A percentile compares a stretch with the other conserved stretches of the same genome.
phyloP scores from a whole-genome alignment of 805 yeast species.

The Candida morakotiae region DNA sequence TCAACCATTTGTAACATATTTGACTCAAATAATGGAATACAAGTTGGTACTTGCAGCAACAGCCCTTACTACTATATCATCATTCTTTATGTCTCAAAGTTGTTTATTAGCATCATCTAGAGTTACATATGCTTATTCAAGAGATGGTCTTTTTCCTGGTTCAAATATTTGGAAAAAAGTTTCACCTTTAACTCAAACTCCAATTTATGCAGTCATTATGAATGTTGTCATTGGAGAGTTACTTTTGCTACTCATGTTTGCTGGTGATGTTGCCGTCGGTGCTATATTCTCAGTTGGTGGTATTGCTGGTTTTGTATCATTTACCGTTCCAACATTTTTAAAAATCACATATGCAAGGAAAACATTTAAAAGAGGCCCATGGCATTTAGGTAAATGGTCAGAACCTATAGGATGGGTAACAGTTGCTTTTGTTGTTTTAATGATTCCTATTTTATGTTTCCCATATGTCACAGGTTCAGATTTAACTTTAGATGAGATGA shows the following conservation, averaged over 20 bases:
- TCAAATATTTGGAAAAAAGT: constrained; percentile 49
- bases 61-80: constrained; percentile 35
- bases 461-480: constrained; percentile 37
- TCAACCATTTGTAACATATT: constrained; percentile 57
- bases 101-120: constrained; percentile 64
- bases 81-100: constrained; percentile 38
- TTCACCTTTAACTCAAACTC: constrained; percentile 51
- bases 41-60: constrained; percentile 34
- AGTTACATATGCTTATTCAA: constrained; percentile 62
- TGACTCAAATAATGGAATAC: constrained; percentile 44
- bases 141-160: constrained; percentile 65
- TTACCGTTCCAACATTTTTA: constrained; percentile 58
- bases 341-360: constrained; percentile 52
- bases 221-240: constrained; percentile 54
- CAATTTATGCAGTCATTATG: constrained; percentile 61
- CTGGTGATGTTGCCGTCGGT: constrained; percentile 61
- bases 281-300: constrained; percentile 75
- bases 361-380: constrained; percentile 60
- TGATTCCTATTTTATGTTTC: constrained; percentile 61
- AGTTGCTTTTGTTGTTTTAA: constrained; percentile 45
- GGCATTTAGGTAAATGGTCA: constrained; percentile 55
- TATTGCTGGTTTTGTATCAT: constrained; percentile 63
- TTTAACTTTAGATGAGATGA: constrained; percentile 44
- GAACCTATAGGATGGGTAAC: constrained; percentile 47
- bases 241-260: constrained; percentile 53